A percentile compares a stretch with the other conserved stretches of the same genome.
phyloP scores from a whole-genome alignment of 140 eudicot genomes.

The Ambrosia hybrid region DNA sequence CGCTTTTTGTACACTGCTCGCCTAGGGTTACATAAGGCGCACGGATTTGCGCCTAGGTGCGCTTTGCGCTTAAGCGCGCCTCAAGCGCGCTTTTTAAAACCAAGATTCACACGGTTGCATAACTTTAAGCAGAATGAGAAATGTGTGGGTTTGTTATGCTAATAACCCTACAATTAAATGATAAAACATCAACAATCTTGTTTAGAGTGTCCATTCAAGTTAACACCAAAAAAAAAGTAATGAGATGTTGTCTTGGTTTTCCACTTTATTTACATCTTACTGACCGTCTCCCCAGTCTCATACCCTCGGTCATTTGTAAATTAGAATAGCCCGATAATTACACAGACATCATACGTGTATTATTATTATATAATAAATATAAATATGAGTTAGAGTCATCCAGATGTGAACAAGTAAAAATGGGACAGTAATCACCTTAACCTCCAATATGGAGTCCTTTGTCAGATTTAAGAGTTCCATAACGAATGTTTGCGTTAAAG shows the following conservation, averaged over 20 bases:
- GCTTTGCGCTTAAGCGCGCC: too few species aligned
- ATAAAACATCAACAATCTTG: slow-evolving; percentile 1
- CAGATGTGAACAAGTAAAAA: slow-evolving; percentile 15
- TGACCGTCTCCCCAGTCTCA: not conserved
- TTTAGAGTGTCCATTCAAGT: slow-evolving; percentile 9
- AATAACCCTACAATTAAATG: not conserved
- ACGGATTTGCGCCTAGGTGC: too few species aligned
- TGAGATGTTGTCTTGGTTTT: not conserved
- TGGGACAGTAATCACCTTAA: slow-evolving; percentile 47
- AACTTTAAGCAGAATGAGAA: not conserved
- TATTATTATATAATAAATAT: slow-evolving; percentile 1
- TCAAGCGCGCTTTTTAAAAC: too few species aligned
- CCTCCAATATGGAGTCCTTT: slow-evolving; percentile 64
- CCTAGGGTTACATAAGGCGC: too few species aligned
- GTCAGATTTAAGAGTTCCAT: slow-evolving; percentile 63
- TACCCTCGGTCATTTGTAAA: slow-evolving; percentile 11
- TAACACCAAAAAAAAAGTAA: slow-evolving; percentile 9
- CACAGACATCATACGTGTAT: slow-evolving; percentile 15
- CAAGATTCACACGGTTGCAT: not conserved
- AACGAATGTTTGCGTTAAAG: slow-evolving; percentile 44
- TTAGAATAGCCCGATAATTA: not conserved
- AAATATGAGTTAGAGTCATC: slow-evolving; percentile 11
- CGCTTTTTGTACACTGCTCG: too few species aligned
- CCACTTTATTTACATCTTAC: not conserved
- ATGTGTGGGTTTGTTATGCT: not conserved